These are phyloP conservation scores for Lactarius evosmus DNA, from an alignment of 768 basidiomycete genomes.

Conservation along the genomic window DNA sequence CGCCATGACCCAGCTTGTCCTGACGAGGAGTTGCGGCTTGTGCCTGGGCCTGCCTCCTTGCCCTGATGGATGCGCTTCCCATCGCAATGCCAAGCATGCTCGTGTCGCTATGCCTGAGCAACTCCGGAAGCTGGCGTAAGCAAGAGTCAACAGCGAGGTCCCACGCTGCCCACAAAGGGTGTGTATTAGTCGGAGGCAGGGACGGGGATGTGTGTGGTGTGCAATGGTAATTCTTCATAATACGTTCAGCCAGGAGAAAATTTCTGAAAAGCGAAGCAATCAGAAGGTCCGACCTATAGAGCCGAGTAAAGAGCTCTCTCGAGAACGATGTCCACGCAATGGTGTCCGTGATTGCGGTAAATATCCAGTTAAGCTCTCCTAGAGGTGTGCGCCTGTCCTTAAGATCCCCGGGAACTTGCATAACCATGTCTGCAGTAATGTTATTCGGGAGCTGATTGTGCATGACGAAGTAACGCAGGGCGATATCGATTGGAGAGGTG, in stretches of 20 bases:
- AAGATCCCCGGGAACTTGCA: slow-evolving; percentile 93
- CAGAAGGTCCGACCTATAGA: slow-evolving; percentile 93
- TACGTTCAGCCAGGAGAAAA: slow-evolving; percentile 93
- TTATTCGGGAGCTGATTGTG: slow-evolving; percentile 81
- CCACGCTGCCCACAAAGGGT: slow-evolving; percentile 96
- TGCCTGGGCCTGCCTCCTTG: slow-evolving; percentile 31
- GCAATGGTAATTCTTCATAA: slow-evolving; percentile 98
- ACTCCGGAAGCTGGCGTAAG: slow-evolving; percentile 85
- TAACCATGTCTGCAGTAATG: slow-evolving; percentile 83
- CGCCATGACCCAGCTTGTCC: slow-evolving; percentile 28
- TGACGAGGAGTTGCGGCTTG: slow-evolving; percentile 17
- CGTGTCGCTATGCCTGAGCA: slow-evolving; percentile 46
- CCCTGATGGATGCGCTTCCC: slow-evolving; percentile 29
- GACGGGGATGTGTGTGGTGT: slow-evolving; percentile 92
- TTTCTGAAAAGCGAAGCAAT: slow-evolving; percentile 97
- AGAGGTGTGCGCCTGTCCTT: slow-evolving; percentile 95
- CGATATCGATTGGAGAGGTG: slow-evolving; percentile 97
- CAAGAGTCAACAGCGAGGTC: slow-evolving; percentile 95
- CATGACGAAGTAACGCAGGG: slow-evolving; percentile 90
- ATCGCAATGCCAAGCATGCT: slow-evolving; percentile 28
- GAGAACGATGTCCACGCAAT: slow-evolving; percentile 99
- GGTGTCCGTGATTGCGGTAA: slow-evolving; percentile 97
- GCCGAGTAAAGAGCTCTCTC: slow-evolving; percentile 84
- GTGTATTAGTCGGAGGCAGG: slow-evolving; percentile 94
- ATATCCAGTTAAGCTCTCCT: slow-evolving; percentile 99